Base-by-base conservation (phyloP, 78 protist genomes). In the Monosiga brevicollis region DNA sequence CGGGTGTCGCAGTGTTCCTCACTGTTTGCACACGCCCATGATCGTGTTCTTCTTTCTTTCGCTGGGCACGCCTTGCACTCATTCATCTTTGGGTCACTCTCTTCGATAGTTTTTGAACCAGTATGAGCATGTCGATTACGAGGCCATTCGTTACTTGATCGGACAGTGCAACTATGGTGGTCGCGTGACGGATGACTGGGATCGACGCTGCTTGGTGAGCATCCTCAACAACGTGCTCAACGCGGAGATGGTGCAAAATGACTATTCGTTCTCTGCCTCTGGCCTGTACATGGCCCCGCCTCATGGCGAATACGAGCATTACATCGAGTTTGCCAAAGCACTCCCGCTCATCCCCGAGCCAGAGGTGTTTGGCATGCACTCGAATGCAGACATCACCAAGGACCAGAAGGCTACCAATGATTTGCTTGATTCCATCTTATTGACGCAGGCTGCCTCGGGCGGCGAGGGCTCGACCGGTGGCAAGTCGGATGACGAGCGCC, bases 101-200 rank as follows among this genome's bases (percentile, higher is more conserved):
- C 15, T 6, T 6, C 15, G 62, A 49, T 15, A 49, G 62, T 83
- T 89, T 80, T 82, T 88, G 36, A 39, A 80, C 71, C 42, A 80
- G 81, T 43, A 41, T 41, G 75, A 74, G 42, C 74, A 41, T 11
- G 49, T 92, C 26, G 90, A 90, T 24, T 83, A 40, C 82, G 40
- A 82, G 38, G 89, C 90, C 35, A 83, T 92, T 22, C 34, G n/a
- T 15, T 89, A 87, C 72, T 15, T 88, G 42, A 79, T 79, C 1
- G 92, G 93, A 32, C 89, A 94, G 74, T 81, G 87, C 55, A 91
- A 89, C 89, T 91, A 91, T 81, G 96, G 96, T 10, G 96, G 96
- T 0, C 84, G 96, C 15, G 92, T 94, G 38, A 94, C 96, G 24
- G 96, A 94, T 83, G 86, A 87, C 41, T 55, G 71, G 88, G 96